Percentiles rank a stretch among this genome's conserved stretches.
Conservation (phyloP, 2,329 filamentous ascomycete species). For the Apiospora aurea region DNA sequence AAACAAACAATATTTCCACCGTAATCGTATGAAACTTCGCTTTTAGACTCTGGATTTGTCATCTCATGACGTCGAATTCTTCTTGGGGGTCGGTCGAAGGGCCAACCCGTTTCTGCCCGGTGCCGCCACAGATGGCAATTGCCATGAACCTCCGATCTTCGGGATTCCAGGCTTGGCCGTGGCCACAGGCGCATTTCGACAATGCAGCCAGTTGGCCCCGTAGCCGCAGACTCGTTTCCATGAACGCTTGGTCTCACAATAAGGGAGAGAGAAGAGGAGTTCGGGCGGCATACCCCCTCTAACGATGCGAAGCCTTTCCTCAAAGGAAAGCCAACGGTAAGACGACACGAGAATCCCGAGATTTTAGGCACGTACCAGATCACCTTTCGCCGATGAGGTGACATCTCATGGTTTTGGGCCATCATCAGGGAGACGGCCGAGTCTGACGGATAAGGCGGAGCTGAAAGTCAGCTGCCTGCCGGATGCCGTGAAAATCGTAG, state of each 20-base stretch:
- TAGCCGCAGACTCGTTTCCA: neutral
- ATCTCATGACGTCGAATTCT: neutral
- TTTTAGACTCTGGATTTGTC: neutral
- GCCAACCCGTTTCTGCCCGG: neutral
- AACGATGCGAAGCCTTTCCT: neutral
- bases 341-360: neutral
- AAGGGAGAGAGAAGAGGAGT: neutral
- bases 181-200: neutral
- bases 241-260: neutral
- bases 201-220: neutral
- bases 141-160: neutral
- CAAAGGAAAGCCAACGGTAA: neutral
- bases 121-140: neutral
- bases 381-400: neutral
- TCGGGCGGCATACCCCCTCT: neutral
- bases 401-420: neutral
- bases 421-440: neutral
- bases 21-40: neutral
- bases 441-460: conserved; percentile 1
- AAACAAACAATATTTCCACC: neutral
- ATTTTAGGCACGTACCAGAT: neutral
- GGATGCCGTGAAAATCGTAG: neutral
- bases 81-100: neutral
- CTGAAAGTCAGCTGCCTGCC: conserved; percentile 13
- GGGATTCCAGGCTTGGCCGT: neutral